Evolutionary conservation across 2,329 filamentous ascomycete species (phyloP), one percentile per base, ranked within the genome.

Genomic region (Neofusicoccum parvum): DNA sequence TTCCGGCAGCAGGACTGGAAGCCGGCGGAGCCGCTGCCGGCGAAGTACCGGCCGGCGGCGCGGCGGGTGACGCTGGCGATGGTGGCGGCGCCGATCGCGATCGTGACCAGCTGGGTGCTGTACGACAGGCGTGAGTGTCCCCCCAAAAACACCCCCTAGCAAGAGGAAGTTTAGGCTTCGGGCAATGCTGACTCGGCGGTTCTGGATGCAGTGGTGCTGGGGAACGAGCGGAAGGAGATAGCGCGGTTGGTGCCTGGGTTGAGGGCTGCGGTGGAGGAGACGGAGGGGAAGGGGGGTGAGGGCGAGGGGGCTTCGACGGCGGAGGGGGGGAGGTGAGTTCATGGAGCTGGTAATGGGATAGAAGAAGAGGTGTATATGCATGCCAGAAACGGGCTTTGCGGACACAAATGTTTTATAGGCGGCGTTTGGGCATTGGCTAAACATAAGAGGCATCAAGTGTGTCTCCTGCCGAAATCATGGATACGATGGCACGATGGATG

Each of bases 91-190:
- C 76, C 76, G 1, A 63, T 79, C 37, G 68, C 75, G 0, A 34
- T 78, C 11, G 75, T 79, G 23, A 68, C 72, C 37, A 72, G 75
- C 20, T 76, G 68, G 23, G 74, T 77, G 59, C 45, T 78, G 65
- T 76, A 72, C 49, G 63, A 69, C 48, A 67, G 75, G 64, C 71
- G 62, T 64, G n/a, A 45, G 62, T 64, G 17, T 34, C 12, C 14
- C 10, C 37, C 17, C 12, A 9, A n/a, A 7, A 32, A 5, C 27
- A 32, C 27, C 37, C 2, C 32, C 23, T 15, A 34, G 39, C 12
- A 23, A 36, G 10, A 6, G 14, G 15, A 15, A 4, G 9, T 20
- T 2, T 2, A 20, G 20, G 20, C 20, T 20, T 2, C 20, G 20
- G 20, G n/a, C 7, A 39, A 37, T 32, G 5, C 37, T 32, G 6